These are phyloP conservation scores for Choanephora cucurbitarum DNA, from an alignment of 371 early-diverging fungal genomes.

Conservation along the genomic window DNA sequence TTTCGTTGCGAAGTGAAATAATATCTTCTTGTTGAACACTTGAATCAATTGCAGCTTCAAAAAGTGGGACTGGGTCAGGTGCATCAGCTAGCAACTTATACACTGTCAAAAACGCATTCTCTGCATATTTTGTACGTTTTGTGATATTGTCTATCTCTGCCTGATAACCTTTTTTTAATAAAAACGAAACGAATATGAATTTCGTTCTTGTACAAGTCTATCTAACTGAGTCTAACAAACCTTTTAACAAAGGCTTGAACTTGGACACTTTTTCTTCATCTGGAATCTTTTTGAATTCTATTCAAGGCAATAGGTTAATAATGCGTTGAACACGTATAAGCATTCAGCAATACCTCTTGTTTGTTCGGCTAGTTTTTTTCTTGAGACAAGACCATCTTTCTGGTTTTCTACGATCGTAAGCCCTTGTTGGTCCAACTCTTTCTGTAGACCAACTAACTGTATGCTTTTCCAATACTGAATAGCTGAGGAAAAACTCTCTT, in stretches of 20 bases:
- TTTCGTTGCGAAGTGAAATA: slow-evolving; percentile 53
- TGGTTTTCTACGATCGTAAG: slow-evolving; percentile 84
- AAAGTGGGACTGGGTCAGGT: slow-evolving; percentile 83
- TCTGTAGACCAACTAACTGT: slow-evolving; percentile 68
- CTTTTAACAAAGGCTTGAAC: slow-evolving; percentile 73
- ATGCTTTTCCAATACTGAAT: slow-evolving; percentile 66
- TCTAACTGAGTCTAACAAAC: no score
- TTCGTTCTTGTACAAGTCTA: no score
- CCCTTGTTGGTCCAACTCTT: slow-evolving; percentile 76
- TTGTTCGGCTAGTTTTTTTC: slow-evolving; percentile 86
- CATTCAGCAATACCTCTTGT: slow-evolving; percentile 93
- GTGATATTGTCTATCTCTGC: slow-evolving; percentile 89
- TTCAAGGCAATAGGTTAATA: no score
- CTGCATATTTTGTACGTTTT: slow-evolving; percentile 81
- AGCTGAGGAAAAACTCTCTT: slow-evolving; percentile 52
- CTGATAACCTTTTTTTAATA: slow-evolving; percentile 83
- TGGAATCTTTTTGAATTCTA: slow-evolving; percentile 78
- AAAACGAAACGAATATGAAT: background rate
- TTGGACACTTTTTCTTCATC: slow-evolving; percentile 78
- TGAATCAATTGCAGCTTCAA: slow-evolving; percentile 63
- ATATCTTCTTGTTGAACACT: slow-evolving; percentile 55
- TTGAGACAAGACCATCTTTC: slow-evolving; percentile 70
- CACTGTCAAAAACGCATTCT: slow-evolving; percentile 77
- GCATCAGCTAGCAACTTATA: slow-evolving; percentile 82
- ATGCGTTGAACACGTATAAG: no score